Conservation (phyloP, 1,139 yeast genomes). For the Yamadazyma blattariae region DNA sequence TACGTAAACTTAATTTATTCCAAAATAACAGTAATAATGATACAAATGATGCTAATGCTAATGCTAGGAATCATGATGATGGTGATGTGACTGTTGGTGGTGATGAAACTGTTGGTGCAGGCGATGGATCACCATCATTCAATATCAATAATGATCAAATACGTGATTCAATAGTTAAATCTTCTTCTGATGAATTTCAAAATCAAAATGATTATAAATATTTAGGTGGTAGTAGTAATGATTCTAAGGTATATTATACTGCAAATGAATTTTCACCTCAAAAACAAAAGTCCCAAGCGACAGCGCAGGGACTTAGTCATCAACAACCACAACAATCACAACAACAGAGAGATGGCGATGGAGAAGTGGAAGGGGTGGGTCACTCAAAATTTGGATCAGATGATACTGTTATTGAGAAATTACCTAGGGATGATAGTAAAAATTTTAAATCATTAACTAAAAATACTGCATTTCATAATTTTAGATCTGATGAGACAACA, state of each 20-base stretch:
- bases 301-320: conserved; percentile 5
- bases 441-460: conserved; percentile 32
- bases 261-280: conserved; percentile 22
- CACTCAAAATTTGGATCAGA: conserved; percentile 2
- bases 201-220: conserved; percentile 13
- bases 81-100: too few relatives aligned
- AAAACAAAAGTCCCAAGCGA: conserved; percentile 6
- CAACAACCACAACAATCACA: neutral
- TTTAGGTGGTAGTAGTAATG: conserved; percentile 21
- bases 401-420: conserved; percentile 12
- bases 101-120: conserved; percentile 5
- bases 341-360: neutral
- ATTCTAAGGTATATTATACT: conserved; percentile 30
- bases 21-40: conserved; percentile 14
- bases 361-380: neutral
- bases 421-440: conserved; percentile 18
- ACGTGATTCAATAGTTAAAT: conserved; percentile 11
- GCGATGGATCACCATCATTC: conserved; percentile 15
- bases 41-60: conserved; percentile 6
- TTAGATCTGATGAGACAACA: conserved; percentile 18
- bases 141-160: conserved; percentile 6
- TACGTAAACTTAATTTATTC: conserved; percentile 42
- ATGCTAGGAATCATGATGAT: too few relatives aligned
- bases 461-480: conserved; percentile 43
- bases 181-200: conserved; percentile 16